Conservation (phyloP, 192 early-diverging fungal species). For the Gryganskiella cystojenkinii region DNA sequence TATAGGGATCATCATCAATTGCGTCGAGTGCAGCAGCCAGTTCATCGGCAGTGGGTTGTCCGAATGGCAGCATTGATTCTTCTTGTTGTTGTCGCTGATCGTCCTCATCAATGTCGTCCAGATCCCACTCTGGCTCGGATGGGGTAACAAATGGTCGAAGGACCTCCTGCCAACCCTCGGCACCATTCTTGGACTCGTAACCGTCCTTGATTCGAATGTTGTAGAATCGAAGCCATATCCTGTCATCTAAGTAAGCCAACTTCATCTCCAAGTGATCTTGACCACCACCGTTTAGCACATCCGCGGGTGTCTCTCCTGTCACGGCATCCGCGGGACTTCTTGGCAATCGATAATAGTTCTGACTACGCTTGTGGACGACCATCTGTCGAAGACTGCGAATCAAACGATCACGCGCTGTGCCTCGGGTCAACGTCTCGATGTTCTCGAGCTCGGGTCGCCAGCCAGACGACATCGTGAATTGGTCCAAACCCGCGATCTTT, state of each 20-base stretch:
- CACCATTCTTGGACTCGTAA: constrained; percentile 35
- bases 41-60: constrained; percentile 1
- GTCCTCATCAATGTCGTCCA: constrained; percentile 12
- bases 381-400: constrained; percentile 23
- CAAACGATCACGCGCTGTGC: constrained; percentile 18
- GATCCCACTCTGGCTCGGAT: not conserved
- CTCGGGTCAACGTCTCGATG: constrained; percentile 12
- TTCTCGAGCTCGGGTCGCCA: constrained; percentile 29
- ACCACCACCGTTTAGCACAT: constrained; percentile 1
- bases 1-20: not conserved
- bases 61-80: constrained; percentile 1
- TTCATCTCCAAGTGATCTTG: constrained; percentile 46
- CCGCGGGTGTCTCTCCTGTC: not conserved
- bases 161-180: constrained; percentile 38
- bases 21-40: not conserved
- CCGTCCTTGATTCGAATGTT: constrained; percentile 44
- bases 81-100: not conserved
- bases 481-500: constrained; percentile 27
- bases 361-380: constrained; percentile 3
- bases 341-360: constrained; percentile 30
- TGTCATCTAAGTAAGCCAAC: constrained; percentile 16
- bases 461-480: constrained; percentile 42
- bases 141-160: constrained; percentile 12
- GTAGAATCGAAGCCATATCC: constrained; percentile 43
- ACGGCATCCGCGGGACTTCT: constrained; percentile 13